phyloP scores from a whole-genome alignment of 139 green algal genomes.

The Chlorella sorokiniana region DNA sequence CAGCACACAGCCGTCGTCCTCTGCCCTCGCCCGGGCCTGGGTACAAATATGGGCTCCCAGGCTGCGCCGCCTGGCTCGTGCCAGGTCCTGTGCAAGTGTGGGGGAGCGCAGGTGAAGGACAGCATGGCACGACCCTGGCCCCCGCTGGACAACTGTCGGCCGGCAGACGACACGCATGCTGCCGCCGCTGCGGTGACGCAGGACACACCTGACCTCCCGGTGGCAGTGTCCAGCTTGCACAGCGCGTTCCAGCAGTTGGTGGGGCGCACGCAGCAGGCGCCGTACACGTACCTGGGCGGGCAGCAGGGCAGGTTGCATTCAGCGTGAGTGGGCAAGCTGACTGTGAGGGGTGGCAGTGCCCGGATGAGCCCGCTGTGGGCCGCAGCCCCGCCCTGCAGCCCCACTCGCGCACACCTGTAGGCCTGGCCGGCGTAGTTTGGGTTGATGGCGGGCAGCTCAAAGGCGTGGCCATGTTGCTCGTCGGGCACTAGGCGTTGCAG shows the following conservation, averaged over 20 bases:
- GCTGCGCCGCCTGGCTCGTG: slow-evolving; percentile 56
- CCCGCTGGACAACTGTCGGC: not conserved
- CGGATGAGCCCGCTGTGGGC: not conserved
- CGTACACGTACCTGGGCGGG: slow-evolving; percentile 61
- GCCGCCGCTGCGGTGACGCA: not conserved
- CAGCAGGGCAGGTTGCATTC: not conserved
- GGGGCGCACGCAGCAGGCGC: slow-evolving; percentile 55
- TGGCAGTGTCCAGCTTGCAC: slow-evolving; percentile 62
- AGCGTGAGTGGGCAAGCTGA: not conserved
- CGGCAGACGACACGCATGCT: not conserved
- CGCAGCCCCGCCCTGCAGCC: too few species aligned
- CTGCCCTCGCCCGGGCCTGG: slow-evolving; percentile 46
- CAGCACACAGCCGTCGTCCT: slow-evolving; percentile 83
- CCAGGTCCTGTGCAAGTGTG: slow-evolving; percentile 52
- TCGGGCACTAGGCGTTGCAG: slow-evolving; percentile 29
- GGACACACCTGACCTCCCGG: slow-evolving; percentile 11
- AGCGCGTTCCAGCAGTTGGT: slow-evolving; percentile 74
- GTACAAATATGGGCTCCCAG: slow-evolving; percentile 73
- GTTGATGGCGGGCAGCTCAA: slow-evolving; percentile 57
- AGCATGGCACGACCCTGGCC: not conserved
- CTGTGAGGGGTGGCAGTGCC: not conserved
- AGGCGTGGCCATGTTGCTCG: slow-evolving; percentile 11
- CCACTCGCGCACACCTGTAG: not conserved
- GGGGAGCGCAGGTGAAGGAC: not conserved
- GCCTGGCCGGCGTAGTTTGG: slow-evolving; percentile 15